Evolutionary conservation across 495 filamentous ascomycete species (phyloP), one percentile per base, ranked within the genome.

Genomic region (Penicillium crystallinum): DNA sequence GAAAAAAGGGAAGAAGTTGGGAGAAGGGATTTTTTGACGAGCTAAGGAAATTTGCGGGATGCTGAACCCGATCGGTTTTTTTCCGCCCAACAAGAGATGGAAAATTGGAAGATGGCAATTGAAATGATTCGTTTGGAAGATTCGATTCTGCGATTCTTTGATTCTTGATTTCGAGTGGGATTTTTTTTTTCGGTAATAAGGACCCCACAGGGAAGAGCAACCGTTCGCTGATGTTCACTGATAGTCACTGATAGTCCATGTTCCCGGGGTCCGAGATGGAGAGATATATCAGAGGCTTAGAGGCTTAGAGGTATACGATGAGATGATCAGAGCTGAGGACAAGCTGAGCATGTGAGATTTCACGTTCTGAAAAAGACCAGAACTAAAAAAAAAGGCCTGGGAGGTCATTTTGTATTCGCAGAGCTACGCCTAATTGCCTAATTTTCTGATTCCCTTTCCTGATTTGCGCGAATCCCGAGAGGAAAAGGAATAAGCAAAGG

Each of bases 41-140:
- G 60, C 68, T 68, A 71, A 72, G 69, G 71, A 58, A 69, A 59
- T 66, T 73, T 73, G 70, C 70, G 70, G 70, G 66, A 66, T 58
- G 58, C 41, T 60, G 53, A 59, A 65, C 61, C 65, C 64, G 65
- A 64, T 60, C 62, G 66, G 64, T 54, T 56, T 64, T 29, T 29
- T 43, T 18, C 15, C 40, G 25, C 23, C 39, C 39, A 42, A 42
- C 39, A 29, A 42, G 39, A 42, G n/a, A 27, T 36, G 14, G n/a
- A n/a, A n/a, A n/a, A n/a, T n/a, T n/a, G n/a, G n/a, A n/a, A n/a
- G n/a, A n/a, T n/a, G n/a, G n/a, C n/a, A n/a, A n/a, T n/a, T n/a
- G n/a, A n/a, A n/a, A n/a, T 23, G 12, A 22, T 3, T 22, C 6
- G 18, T 21, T 4, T 6, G 19, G 3, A 1, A 4, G 38, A 17